phyloP scores from a whole-genome alignment of 2,329 filamentous ascomycete genomes.

The Dactylonectria estremocensis region DNA sequence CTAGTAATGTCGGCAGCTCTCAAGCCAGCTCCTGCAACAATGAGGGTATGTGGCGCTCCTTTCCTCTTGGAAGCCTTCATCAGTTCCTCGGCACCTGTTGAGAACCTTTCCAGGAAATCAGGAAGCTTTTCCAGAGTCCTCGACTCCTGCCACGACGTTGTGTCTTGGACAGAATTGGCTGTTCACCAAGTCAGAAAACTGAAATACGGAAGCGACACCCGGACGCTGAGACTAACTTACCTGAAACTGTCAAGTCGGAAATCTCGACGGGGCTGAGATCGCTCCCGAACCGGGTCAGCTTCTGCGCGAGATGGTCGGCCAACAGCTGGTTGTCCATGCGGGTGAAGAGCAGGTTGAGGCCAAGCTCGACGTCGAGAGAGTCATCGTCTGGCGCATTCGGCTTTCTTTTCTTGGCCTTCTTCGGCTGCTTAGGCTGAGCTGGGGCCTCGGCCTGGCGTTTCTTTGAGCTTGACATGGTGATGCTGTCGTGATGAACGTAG shows the following conservation, averaged over 20 bases:
- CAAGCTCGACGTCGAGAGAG: slow-evolving; percentile 76
- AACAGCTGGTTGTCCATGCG: slow-evolving; percentile 87
- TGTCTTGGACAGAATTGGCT: slow-evolving; percentile 85
- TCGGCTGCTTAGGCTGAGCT: slow-evolving; percentile 54
- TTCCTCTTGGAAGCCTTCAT: slow-evolving; percentile 77
- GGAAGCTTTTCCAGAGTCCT: slow-evolving; percentile 82
- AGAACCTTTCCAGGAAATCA: slow-evolving; percentile 80
- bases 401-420: slow-evolving; percentile 70
- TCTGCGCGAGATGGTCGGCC: slow-evolving; percentile 88
- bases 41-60: slow-evolving; percentile 86
- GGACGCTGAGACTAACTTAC: slow-evolving; percentile 61
- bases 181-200: slow-evolving; percentile 16
- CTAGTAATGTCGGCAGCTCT: slow-evolving; percentile 88
- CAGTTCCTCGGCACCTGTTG: slow-evolving; percentile 71
- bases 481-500: slow-evolving; percentile 21
- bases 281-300: slow-evolving; percentile 82
- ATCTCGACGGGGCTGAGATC: slow-evolving; percentile 89
- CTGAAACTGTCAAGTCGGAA: slow-evolving; percentile 84
- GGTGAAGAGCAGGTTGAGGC: slow-evolving; percentile 84
- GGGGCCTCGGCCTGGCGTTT: slow-evolving; percentile 71
- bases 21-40: slow-evolving; percentile 88
- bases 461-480: slow-evolving; percentile 60
- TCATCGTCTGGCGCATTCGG: slow-evolving; percentile 69
- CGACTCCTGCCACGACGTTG: slow-evolving; percentile 78
- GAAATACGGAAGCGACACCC: neutral